Evolutionary conservation across 202 grass and related monocot species (phyloP).

Genomic region (Setaria italica): DNA sequence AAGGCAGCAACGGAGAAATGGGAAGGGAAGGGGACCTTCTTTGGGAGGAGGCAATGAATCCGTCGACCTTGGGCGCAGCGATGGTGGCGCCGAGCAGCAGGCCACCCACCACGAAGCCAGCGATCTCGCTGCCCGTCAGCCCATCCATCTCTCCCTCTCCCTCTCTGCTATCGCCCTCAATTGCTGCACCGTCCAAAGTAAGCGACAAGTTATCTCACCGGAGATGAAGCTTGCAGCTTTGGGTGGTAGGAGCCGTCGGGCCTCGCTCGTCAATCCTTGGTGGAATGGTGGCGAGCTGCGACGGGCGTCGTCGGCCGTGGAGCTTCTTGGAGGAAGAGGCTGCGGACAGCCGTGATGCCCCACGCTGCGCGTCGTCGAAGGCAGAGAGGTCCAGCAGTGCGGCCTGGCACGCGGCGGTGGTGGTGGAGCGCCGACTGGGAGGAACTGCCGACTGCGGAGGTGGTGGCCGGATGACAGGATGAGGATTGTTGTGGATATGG

Average conservation of each 20-base stretch:
- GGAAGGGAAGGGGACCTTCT: slow-evolving; percentile 51
- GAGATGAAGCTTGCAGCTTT: background rate
- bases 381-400: background rate
- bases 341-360: background rate
- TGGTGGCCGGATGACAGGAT: background rate
- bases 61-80: slow-evolving; percentile 76
- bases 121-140: slow-evolving; percentile 78
- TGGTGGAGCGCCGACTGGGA: background rate
- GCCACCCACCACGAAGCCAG: slow-evolving; percentile 74
- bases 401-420: background rate
- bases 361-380: background rate
- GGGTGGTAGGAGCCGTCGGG: background rate
- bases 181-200: background rate
- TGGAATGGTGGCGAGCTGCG: background rate
- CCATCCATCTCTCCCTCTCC: slow-evolving; percentile 59
- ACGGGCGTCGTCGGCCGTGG: slow-evolving; percentile 1
- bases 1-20: background rate
- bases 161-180: too few species aligned
- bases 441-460: background rate
- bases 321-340: background rate
- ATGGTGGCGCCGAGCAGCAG: slow-evolving; percentile 76
- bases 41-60: slow-evolving; percentile 78
- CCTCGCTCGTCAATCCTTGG: background rate
- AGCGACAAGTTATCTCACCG: background rate
- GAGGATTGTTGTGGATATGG: background rate